Evolutionary conservation across 805 yeast species (phyloP).

Genomic region (Barnettozyma siamensis): DNA sequence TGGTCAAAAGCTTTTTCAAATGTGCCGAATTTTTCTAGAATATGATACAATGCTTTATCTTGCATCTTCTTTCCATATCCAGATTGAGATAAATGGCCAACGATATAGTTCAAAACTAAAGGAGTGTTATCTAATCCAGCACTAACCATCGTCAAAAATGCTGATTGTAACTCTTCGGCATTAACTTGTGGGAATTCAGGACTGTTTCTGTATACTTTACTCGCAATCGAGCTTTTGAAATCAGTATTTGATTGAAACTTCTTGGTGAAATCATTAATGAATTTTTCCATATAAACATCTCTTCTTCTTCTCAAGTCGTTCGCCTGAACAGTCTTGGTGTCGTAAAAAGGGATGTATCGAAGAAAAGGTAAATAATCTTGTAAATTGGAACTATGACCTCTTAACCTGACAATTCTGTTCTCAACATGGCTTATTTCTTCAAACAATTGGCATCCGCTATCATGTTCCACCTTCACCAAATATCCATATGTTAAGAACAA

Average conservation of each 20-base stretch:
- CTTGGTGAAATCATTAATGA: conserved; percentile 27
- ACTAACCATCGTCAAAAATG: conserved; percentile 70
- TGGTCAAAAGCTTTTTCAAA: conserved; percentile 31
- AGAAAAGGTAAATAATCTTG: conserved; percentile 49
- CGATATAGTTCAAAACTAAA: conserved; percentile 50
- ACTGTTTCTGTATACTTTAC: conserved; percentile 18
- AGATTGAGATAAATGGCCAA: conserved; percentile 52
- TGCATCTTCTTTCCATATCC: conserved; percentile 35
- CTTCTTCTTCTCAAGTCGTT: conserved; percentile 36
- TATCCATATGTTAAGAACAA: conserved; percentile 49
- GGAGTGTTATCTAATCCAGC: conserved; percentile 77
- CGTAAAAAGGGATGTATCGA: conserved; percentile 26
- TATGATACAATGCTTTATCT: conserved; percentile 35
- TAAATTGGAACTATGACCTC: conserved; percentile 52
- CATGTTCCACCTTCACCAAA: conserved; percentile 35
- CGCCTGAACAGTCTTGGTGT: conserved; percentile 20
- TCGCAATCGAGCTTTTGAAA: conserved; percentile 30
- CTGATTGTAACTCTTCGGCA: conserved; percentile 43
- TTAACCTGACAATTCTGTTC: conserved; percentile 45
- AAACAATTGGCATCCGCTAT: conserved; percentile 34
- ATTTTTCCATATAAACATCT: conserved; percentile 40
- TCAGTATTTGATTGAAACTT: conserved; percentile 25
- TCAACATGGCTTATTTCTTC: conserved; percentile 51
- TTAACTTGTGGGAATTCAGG: conserved; percentile 22
- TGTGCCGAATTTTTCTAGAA: conserved; percentile 31